Conservation (phyloP, 176 grass and related monocot genomes). For the Ampelocalamus luodianensis region DNA sequence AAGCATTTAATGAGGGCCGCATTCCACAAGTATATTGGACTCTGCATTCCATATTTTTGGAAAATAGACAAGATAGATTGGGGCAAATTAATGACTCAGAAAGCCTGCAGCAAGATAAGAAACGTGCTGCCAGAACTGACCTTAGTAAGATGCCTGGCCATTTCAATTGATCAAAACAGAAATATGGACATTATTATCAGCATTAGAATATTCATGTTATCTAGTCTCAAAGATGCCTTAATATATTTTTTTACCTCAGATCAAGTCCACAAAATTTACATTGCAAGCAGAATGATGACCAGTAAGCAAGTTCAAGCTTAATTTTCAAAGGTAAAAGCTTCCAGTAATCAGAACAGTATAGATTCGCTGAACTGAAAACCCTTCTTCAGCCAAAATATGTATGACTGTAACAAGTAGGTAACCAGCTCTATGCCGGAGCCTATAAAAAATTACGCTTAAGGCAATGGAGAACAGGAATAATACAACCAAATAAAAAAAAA, state of each 20-base stretch:
- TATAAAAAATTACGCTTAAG: not conserved
- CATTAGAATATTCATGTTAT: slow-evolving; percentile 2
- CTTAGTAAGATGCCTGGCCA: not conserved
- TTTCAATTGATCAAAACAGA: slow-evolving; percentile 3
- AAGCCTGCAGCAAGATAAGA: slow-evolving; percentile 3
- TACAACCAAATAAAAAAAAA: not conserved
- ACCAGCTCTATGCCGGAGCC: not conserved
- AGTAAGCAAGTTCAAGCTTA: not conserved
- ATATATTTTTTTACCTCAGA: not conserved
- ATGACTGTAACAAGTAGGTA: no score
- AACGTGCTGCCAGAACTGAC: not conserved
- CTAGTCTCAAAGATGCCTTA: not conserved
- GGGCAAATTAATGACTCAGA: not conserved
- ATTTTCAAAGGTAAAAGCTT: not conserved
- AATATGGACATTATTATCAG: not conserved
- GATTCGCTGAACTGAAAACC: not conserved
- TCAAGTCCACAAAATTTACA: not conserved
- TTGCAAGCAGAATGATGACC: not conserved
- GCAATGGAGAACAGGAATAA: no score
- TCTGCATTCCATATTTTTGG: not conserved
- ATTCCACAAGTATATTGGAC: not conserved
- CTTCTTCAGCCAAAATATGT: not conserved
- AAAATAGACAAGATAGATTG: not conserved
- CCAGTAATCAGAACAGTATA: not conserved
- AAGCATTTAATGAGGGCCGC: not conserved